phyloP scores from a whole-genome alignment of 2,329 filamentous ascomycete genomes.

The Penicillium thymicola region DNA sequence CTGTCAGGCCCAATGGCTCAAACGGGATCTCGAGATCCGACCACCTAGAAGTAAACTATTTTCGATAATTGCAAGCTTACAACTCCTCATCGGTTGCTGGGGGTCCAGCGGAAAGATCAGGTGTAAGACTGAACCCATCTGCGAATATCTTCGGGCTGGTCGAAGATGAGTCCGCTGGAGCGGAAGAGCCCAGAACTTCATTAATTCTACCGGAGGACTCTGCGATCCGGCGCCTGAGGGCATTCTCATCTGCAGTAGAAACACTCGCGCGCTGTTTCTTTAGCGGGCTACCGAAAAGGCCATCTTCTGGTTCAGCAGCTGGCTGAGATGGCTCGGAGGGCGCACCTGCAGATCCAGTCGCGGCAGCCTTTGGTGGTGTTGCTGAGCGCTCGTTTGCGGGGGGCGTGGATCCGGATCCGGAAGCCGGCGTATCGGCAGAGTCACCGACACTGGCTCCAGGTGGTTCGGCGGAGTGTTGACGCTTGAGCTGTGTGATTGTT shows the following conservation, averaged over 20 bases:
- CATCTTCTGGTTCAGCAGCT: constrained; percentile 27
- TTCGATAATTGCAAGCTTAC: constrained; percentile 12
- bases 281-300: constrained; percentile 45
- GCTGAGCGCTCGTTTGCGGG: constrained; percentile 34
- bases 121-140: constrained; percentile 8
- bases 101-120: constrained; percentile 13
- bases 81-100: constrained; percentile 31
- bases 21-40: background rate
- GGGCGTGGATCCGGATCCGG: constrained; percentile 38
- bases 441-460: constrained; percentile 36
- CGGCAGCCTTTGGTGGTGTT: constrained; percentile 33
- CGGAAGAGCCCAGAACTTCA: constrained; percentile 30
- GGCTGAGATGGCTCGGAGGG: constrained; percentile 23
- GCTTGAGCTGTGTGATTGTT: constrained; percentile 54
- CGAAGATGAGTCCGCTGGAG: constrained; percentile 11
- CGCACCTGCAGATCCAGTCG: constrained; percentile 12
- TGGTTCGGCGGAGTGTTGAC: constrained; percentile 62
- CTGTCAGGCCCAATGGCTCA: background rate
- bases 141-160: constrained; percentile 15
- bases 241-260: constrained; percentile 42
- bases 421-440: constrained; percentile 37
- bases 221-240: constrained; percentile 41
- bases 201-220: constrained; percentile 39
- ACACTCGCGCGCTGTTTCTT: constrained; percentile 49
- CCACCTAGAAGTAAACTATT: background rate